Conservation (phyloP, 1,139 yeast genomes). For the Blastobotrys ciferrii region DNA sequence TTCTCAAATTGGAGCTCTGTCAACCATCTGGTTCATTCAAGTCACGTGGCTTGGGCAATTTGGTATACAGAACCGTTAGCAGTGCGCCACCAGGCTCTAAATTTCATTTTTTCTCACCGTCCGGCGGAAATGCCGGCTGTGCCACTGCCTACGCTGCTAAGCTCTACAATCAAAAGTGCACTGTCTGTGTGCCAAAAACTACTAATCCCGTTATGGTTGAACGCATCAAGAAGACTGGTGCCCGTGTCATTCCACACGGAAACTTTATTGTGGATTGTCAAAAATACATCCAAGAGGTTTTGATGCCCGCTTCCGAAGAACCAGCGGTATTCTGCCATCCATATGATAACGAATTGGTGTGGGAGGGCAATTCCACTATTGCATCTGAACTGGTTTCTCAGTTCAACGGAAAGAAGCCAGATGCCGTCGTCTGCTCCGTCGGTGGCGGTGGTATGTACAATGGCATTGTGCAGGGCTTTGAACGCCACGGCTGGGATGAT, state of each 20-base stretch:
- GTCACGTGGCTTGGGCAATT: slow-evolving; percentile 46
- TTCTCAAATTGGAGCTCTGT: slow-evolving; percentile 57
- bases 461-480: slow-evolving; percentile 61
- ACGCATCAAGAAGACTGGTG: slow-evolving; percentile 50
- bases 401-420: slow-evolving; percentile 42
- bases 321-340: slow-evolving; percentile 63
- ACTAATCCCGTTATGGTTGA: slow-evolving; percentile 46
- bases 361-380: slow-evolving; percentile 67
- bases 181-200: slow-evolving; percentile 60
- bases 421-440: slow-evolving; percentile 64
- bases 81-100: slow-evolving; percentile 28
- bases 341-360: slow-evolving; percentile 59
- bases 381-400: slow-evolving; percentile 57
- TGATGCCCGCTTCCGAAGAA: slow-evolving; percentile 31
- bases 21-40: slow-evolving; percentile 77
- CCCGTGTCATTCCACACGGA: slow-evolving; percentile 56
- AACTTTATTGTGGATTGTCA: slow-evolving; percentile 65
- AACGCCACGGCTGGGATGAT: slow-evolving; percentile 40
- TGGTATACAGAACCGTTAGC: slow-evolving; percentile 32
- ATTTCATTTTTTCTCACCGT: slow-evolving; percentile 58
- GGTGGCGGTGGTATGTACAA: slow-evolving; percentile 77
- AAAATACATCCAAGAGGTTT: slow-evolving; percentile 44
- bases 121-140: slow-evolving; percentile 81
- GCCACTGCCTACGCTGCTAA: slow-evolving; percentile 68
- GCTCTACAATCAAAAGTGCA: slow-evolving; percentile 45